Base-by-base conservation (phyloP, 306 rosid genomes). In the Cucumis cinereus region DNA sequence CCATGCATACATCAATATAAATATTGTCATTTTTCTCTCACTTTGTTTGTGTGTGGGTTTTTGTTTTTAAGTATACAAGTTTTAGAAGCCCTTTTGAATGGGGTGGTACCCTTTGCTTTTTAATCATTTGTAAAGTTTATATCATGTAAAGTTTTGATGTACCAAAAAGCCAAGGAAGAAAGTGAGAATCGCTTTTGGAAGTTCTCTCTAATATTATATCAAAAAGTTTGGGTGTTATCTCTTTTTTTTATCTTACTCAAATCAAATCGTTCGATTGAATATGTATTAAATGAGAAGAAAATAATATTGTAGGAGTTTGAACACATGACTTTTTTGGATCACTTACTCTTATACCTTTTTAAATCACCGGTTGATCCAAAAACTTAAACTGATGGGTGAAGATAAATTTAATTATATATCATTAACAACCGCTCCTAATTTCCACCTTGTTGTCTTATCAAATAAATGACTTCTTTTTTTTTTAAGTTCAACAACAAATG, bases 1-100 rank as follows among this genome's bases (percentile, higher is more conserved):
- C 77, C 88, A 82, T 76, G 85, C 81, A 26, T 82, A 78, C 71
- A 63, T 66, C 2, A 0, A 38, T 19, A 64, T 60, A 24, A 11
- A 1, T 55, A 30, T 41, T 36, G 1, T 41, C 74, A 19, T 52
- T 66, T 17, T n/a, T 41, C 22, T 23, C 41, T 61, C 14, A 3
- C 10, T 61, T 43, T 24, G 35, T 69, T 47, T 69, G 57, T 69
- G 75, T 22, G 75, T 69, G 75, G 6, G 20, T 22, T 43, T 66
- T 36, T 38, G 3, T 19, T 38, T 3, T 16, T 2, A 67, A 67
- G 35, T 6, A 41, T 41, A 70, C 3, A 45, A 16, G 3, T 7
- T 70, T 8, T 23, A 40, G 36, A 70, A 47, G 40, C 57, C 57
- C 74, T 43, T 45, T 68, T 69, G 23, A 23, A 15, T 22, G 59